Percentiles rank a stretch among this genome's conserved stretches.
Evolutionary conservation across 116 monocot species (phyloP).

Genomic region (Thalassia testudinum): DNA sequence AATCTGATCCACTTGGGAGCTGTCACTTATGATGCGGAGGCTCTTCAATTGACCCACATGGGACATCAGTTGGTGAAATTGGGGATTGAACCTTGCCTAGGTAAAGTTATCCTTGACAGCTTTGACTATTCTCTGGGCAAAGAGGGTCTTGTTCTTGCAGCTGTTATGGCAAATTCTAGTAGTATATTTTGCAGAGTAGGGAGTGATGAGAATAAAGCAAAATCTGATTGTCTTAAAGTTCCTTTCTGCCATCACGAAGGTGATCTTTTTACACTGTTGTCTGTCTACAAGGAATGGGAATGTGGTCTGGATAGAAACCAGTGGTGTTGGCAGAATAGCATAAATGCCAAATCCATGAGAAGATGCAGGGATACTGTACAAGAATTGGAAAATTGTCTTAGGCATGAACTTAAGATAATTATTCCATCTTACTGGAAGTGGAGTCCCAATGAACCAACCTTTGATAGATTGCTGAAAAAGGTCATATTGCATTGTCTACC

Average conservation of each 20-base stretch:
- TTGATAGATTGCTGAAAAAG: slow-evolving; percentile 43
- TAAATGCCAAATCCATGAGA: slow-evolving; percentile 95
- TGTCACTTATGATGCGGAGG: slow-evolving; percentile 17
- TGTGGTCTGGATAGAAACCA: slow-evolving; percentile 23
- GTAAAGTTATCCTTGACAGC: slow-evolving; percentile 84
- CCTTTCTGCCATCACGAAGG: slow-evolving; percentile 88
- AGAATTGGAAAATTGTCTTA: slow-evolving; percentile 71
- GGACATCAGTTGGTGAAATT: slow-evolving; percentile 59
- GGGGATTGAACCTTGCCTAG: slow-evolving; percentile 84
- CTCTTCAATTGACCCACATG: slow-evolving; percentile 36
- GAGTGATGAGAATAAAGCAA: slow-evolving; percentile 49
- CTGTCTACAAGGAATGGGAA: slow-evolving; percentile 94
- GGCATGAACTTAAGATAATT: slow-evolving; percentile 63
- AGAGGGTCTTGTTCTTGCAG: slow-evolving; percentile 87
- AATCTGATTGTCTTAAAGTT: slow-evolving; percentile 76
- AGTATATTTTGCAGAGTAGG: slow-evolving; percentile 96
- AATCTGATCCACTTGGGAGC: slow-evolving; percentile 72
- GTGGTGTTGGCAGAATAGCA: slow-evolving; percentile 97
- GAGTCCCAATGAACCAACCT: slow-evolving; percentile 31
- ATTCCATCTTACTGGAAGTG: slow-evolving; percentile 82
- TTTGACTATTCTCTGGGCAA: slow-evolving; percentile 33
- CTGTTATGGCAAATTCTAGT: slow-evolving; percentile 87
- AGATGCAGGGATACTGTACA: slow-evolving; percentile 63
- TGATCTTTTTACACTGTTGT: slow-evolving; percentile 87
- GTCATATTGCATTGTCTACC: slow-evolving; percentile 61